A percentile compares a stretch with the other conserved stretches of the same genome.
Conservation (phyloP, 2,329 filamentous ascomycete species). For the Exophiala spinifera region DNA sequence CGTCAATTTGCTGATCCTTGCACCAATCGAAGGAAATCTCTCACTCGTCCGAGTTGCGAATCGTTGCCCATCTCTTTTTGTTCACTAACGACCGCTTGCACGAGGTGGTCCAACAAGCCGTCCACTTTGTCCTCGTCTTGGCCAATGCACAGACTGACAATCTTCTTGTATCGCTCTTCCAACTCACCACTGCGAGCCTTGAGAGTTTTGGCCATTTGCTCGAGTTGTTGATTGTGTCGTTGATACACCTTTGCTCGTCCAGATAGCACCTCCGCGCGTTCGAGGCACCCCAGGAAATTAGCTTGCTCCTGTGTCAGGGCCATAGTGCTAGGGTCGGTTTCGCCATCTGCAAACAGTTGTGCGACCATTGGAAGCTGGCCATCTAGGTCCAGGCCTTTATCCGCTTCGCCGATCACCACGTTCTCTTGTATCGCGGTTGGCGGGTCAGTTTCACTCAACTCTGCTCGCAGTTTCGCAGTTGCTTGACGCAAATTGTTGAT, state of each 20-base stretch:
- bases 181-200: slow-evolving; percentile 78
- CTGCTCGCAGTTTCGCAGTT: slow-evolving; percentile 65
- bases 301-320: slow-evolving; percentile 41
- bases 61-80: slow-evolving; percentile 63
- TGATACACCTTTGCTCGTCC: slow-evolving; percentile 69
- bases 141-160: slow-evolving; percentile 82
- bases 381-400: slow-evolving; percentile 39
- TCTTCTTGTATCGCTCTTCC: slow-evolving; percentile 81
- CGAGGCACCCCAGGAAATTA: slow-evolving; percentile 51
- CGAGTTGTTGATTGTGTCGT: slow-evolving; percentile 64
- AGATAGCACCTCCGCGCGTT: slow-evolving; percentile 59
- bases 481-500: slow-evolving; percentile 75
- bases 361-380: slow-evolving; percentile 38
- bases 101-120: slow-evolving; percentile 70
- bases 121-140: slow-evolving; percentile 78
- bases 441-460: slow-evolving; percentile 44
- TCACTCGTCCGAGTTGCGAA: slow-evolving; percentile 70
- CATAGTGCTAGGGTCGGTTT: slow-evolving; percentile 38
- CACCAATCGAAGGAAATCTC: slow-evolving; percentile 75
- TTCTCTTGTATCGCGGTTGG: slow-evolving; percentile 33
- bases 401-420: slow-evolving; percentile 48
- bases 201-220: slow-evolving; percentile 66
- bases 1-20: slow-evolving; percentile 49
- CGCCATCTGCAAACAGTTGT: slow-evolving; percentile 37
- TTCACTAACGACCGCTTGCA: slow-evolving; percentile 64